phyloP scores from a whole-genome alignment of 208 protist genomes.

The Tritrichomonas musculus region DNA sequence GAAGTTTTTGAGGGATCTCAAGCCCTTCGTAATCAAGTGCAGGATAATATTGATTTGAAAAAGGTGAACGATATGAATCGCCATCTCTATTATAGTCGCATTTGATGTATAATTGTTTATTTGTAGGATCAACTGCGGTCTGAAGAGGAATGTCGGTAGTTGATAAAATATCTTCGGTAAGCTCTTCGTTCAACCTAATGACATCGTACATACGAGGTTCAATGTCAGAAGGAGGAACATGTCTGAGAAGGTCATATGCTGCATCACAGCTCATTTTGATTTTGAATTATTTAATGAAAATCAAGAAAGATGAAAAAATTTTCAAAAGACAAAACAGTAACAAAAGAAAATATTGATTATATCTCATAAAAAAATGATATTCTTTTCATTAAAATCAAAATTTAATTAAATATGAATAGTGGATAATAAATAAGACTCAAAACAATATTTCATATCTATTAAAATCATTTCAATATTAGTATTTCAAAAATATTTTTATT shows the following conservation, averaged over 20 bases:
- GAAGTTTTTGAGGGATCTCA: conserved; percentile 42
- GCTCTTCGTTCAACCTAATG: neutral
- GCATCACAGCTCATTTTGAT: neutral
- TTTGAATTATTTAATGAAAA: no score
- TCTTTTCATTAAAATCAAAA: no score
- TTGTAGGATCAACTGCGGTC: conserved; percentile 51
- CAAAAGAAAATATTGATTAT: no score
- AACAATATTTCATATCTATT: no score
- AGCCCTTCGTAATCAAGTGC: conserved; percentile 42
- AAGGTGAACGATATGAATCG: conserved; percentile 68
- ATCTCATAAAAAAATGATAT: no score
- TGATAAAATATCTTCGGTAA: conserved; percentile 69
- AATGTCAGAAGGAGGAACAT: neutral
- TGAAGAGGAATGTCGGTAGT: conserved; percentile 70
- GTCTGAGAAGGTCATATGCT: neutral
- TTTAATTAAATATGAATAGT: no score
- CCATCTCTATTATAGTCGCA: conserved; percentile 78
- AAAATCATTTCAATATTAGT: no score
- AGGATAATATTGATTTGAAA: conserved; percentile 52
- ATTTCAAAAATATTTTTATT: no score
- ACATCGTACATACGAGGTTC: conserved; percentile 7
- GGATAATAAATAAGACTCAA: no score
- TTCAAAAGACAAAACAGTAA: no score
- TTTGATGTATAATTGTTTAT: conserved; percentile 61
- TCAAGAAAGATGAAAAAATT: no score